Conservation (phyloP, 345 rosid species). For the Gossypium stocksii region DNA sequence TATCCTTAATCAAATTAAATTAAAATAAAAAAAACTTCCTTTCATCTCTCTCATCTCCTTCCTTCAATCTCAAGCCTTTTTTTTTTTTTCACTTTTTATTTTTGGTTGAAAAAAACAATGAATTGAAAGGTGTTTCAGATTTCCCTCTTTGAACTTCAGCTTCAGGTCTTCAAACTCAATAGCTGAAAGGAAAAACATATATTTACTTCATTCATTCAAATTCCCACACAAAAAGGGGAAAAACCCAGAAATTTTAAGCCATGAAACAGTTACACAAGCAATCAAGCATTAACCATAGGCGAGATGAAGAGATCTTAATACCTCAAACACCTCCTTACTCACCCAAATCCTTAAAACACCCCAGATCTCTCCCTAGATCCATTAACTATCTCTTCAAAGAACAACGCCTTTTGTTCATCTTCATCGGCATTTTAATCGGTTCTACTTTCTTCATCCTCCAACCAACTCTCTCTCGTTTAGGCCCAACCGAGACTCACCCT, state of each 20-base stretch:
- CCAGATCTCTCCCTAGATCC: slow-evolving; percentile 87
- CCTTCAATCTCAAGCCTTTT: not conserved
- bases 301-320: slow-evolving; percentile 54
- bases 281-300: slow-evolving; percentile 46
- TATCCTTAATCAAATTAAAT: not conserved
- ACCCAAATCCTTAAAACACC: slow-evolving; percentile 60
- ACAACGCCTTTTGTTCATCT: slow-evolving; percentile 85
- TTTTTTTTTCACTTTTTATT: too few species aligned
- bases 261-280: slow-evolving; percentile 95
- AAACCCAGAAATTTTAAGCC: slow-evolving; percentile 1
- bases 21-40: not conserved
- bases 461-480: slow-evolving; percentile 75
- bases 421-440: slow-evolving; percentile 89
- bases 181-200: not conserved
- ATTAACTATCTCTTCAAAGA: slow-evolving; percentile 78
- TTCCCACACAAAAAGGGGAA: not conserved
- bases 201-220: not conserved
- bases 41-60: not conserved
- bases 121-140: not conserved
- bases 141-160: not conserved
- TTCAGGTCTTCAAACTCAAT: not conserved
- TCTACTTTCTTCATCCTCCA: slow-evolving; percentile 91
- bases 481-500: slow-evolving; percentile 44
- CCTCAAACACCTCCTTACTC: slow-evolving; percentile 53
- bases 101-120: not conserved